Evolutionary conservation across 2,329 filamentous ascomycete species (phyloP).

Genomic region (Xylaria multiplex): DNA sequence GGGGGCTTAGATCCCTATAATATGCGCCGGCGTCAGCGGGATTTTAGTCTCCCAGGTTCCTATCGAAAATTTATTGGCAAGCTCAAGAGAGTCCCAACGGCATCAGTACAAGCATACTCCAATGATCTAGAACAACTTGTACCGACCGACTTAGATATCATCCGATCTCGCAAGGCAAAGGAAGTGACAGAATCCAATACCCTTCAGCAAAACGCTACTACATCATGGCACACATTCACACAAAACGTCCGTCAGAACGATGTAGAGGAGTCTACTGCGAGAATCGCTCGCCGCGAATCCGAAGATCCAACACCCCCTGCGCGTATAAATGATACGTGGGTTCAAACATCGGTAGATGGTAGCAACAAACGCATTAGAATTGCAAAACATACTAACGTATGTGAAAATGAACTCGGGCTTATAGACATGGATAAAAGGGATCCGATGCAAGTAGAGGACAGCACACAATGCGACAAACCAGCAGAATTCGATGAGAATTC

Average conservation of each 20-base stretch:
- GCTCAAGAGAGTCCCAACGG: constrained; percentile 72
- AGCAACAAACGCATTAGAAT: constrained; percentile 56
- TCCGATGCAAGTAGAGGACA: constrained; percentile 29
- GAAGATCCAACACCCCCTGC: constrained; percentile 37
- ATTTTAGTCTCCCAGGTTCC: constrained; percentile 86
- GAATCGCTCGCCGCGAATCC: constrained; percentile 46
- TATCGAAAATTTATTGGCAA: constrained; percentile 86
- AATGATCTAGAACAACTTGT: constrained; percentile 85
- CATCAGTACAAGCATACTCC: constrained; percentile 75
- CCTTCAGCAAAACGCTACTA: constrained; percentile 30
- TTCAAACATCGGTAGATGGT: constrained; percentile 52
- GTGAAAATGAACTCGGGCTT: constrained; percentile 15
- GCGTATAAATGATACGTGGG: constrained; percentile 54
- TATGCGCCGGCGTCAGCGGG: constrained; percentile 87
- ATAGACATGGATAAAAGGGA: constrained; percentile 15
- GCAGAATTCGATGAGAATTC: constrained; percentile 19
- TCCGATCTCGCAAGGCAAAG: constrained; percentile 58
- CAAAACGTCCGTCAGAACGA: constrained; percentile 44
- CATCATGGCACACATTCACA: constrained; percentile 43
- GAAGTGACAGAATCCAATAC: constrained; percentile 42
- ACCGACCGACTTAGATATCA: constrained; percentile 81
- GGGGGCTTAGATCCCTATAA: constrained; percentile 82
- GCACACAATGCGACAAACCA: not conserved
- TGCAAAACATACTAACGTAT: constrained; percentile 35
- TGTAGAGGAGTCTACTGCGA: constrained; percentile 41